Evolutionary conservation across 2,329 filamentous ascomycete species (phyloP).

Genomic region (Fusarium luffae): DNA sequence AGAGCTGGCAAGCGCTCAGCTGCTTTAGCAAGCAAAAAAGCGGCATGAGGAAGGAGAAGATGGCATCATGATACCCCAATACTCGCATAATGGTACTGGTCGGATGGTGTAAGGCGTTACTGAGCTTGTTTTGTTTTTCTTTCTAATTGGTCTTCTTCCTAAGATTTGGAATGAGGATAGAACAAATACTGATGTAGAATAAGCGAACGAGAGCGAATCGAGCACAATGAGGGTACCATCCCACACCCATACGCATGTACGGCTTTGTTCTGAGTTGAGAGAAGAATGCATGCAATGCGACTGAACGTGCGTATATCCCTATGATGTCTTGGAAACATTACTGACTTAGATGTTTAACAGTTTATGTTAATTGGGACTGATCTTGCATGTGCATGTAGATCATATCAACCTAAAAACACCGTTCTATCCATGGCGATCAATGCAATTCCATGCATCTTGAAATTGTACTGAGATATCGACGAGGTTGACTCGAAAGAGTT

Average conservation of each 20-base stretch:
- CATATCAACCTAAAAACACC: not conserved
- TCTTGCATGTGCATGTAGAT: not conserved
- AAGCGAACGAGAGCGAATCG: conserved; percentile 7
- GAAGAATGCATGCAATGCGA: conserved; percentile 1
- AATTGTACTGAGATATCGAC: not conserved
- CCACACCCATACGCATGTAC: not conserved
- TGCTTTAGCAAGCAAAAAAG: conserved; percentile 41
- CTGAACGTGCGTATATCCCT: not conserved
- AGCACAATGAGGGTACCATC: not conserved
- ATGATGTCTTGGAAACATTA: not conserved
- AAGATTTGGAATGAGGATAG: not conserved
- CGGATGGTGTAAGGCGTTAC: conserved; percentile 30
- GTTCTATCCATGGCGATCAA: not conserved
- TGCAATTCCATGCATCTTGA: not conserved
- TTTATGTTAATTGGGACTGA: not conserved
- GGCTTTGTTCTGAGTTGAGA: not conserved
- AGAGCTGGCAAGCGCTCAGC: conserved; percentile 57
- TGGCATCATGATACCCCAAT: conserved; percentile 30
- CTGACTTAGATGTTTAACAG: not conserved
- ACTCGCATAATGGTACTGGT: conserved; percentile 7
- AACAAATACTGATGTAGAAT: conserved; percentile 17
- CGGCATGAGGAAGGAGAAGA: conserved; percentile 16
- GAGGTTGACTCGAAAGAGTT: not conserved
- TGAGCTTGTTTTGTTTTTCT: conserved; percentile 9
- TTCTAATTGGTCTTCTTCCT: not conserved